Conservation (phyloP, 106 monocot species). For the Dendrobium catenatum region DNA sequence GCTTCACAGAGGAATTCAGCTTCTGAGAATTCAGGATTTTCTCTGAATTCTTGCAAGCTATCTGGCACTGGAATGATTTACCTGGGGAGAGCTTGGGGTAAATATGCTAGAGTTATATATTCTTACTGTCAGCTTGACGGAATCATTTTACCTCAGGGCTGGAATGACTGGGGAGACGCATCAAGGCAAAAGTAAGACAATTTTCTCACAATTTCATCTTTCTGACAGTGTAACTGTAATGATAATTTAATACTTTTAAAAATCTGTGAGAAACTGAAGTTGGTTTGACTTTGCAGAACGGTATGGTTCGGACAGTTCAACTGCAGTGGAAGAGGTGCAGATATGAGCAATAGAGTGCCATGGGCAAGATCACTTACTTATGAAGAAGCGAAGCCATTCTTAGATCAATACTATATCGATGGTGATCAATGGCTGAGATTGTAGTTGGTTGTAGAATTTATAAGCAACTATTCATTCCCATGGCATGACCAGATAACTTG, state of each 20-base stretch:
- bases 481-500: background rate
- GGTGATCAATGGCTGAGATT: conserved; percentile 69
- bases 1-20: conserved; percentile 72
- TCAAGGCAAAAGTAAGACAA: conserved; percentile 53
- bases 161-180: conserved; percentile 86
- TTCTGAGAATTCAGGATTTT: conserved; percentile 60
- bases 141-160: conserved; percentile 65
- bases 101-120: conserved; percentile 63
- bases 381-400: conserved; percentile 53
- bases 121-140: conserved; percentile 51
- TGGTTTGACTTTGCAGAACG: conserved; percentile 32
- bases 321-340: conserved; percentile 59
- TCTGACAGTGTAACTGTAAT: too few relatives aligned
- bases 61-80: conserved; percentile 58
- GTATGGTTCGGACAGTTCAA: conserved; percentile 72
- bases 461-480: background rate
- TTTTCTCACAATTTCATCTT: too few relatives aligned
- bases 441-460: conserved; percentile 16
- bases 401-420: conserved; percentile 54
- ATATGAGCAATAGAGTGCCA: conserved; percentile 30
- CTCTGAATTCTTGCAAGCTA: conserved; percentile 54
- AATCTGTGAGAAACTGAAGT: background rate
- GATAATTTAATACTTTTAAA: too few relatives aligned
- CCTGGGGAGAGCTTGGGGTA: conserved; percentile 90
- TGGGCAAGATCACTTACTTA: conserved; percentile 71